Conservation (phyloP, 306 rosid species). For the Coriaria nepalensis region DNA sequence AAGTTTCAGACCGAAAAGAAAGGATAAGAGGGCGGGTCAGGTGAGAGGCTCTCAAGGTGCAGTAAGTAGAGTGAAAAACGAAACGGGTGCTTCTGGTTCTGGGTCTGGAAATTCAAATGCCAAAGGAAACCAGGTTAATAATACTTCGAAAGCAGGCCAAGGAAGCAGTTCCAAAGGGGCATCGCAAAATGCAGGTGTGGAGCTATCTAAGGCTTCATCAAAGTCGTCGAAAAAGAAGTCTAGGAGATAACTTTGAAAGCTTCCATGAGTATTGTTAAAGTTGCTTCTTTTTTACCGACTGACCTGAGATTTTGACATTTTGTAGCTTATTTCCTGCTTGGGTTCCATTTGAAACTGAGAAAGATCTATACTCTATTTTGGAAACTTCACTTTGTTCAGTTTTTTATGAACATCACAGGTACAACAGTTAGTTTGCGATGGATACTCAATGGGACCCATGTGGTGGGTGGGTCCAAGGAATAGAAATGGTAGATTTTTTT, state of each 20-base stretch:
- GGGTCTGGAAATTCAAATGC: conserved; percentile 37
- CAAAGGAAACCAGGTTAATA: conserved; percentile 44
- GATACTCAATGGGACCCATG: no score
- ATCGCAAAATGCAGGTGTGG: conserved; percentile 35
- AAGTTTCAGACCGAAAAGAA: conserved; percentile 85
- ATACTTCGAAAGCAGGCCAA: conserved; percentile 43
- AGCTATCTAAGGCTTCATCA: conserved; percentile 46
- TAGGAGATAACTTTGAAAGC: conserved; percentile 33
- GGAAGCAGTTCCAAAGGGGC: conserved; percentile 44
- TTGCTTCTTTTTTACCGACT: conserved; percentile 14
- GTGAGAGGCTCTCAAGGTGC: conserved; percentile 98
- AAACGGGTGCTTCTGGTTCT: conserved; percentile 31
- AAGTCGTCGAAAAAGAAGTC: conserved; percentile 76
- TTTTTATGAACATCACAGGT: no score
- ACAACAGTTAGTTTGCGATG: no score
- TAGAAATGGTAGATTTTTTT: no score
- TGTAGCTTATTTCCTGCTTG: conserved; percentile 9
- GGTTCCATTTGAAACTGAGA: conserved; percentile 6
- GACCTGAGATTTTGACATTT: conserved; percentile 11
- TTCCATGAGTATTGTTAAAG: background rate
- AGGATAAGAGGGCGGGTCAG: conserved; percentile 94
- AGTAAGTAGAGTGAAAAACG: conserved; percentile 72
- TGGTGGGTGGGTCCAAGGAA: no score
- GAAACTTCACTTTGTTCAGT: background rate
- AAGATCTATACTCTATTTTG: background rate